Base-by-base conservation (phyloP, 257 asterid species). In the Echium plantagineum region DNA sequence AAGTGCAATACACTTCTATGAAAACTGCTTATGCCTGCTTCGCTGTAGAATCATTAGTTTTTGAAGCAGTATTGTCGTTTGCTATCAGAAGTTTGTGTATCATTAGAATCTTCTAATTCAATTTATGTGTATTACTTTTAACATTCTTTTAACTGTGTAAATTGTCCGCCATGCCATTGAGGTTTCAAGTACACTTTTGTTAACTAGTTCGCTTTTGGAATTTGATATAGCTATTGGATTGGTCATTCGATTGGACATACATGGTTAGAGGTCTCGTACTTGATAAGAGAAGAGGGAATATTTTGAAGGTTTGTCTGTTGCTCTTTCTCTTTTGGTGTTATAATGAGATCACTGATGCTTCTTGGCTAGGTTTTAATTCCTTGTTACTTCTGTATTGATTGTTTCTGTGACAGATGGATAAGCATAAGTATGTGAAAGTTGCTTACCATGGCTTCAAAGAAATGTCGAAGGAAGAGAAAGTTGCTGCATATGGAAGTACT, bases 191-290 rank as follows among this genome's bases (percentile, higher is more conserved):
- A 10, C n/a, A 19, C n/a, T n/a, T n/a, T n/a, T n/a, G n/a, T n/a
- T 69, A 64, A 74, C 69, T 66, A 20, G 28, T 63, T 61, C 71
- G 70, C 52, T 32, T 63, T 63, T 66, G 49, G 2, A 13, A 42
- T 12, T 42, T 10, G 59, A 6, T 79, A 70, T 73, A 93, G 99
- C 72, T 93, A 75, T 78, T 89, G 81, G 77, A 68, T 54, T 86
- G 89, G 96, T 73, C 89, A 35, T 93, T 93, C 74, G 97, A 93
- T 70, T 83, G 91, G 95, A 86, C 79, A 57, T 93, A 93, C 84
- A 86, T 93, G 99, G 96, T 93, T 85, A 81, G 99, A 75, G 97
- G 97, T 70, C 83, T 93, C 63, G 99, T 93, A 75, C 86, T 93
- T 55, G 97, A 93, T 68, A 93, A 89, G 76, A 89, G 76, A 76